Evolutionary conservation across 139 green algal genomes (phyloP).

Genomic region (Edaphochlamys debaryana): DNA sequence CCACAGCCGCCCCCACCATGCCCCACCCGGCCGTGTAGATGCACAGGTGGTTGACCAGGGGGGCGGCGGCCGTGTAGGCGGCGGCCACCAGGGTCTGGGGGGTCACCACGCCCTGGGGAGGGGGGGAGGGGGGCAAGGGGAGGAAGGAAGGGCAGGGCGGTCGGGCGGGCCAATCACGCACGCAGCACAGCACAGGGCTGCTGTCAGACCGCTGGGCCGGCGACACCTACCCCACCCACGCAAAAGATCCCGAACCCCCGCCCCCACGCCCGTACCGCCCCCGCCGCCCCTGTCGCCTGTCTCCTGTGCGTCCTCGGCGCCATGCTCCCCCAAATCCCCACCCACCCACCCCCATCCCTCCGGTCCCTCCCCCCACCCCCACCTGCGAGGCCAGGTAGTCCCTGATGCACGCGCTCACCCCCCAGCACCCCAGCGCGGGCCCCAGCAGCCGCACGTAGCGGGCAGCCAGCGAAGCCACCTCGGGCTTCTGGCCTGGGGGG

Average conservation of each 20-base stretch:
- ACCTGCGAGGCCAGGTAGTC: conserved; percentile 34
- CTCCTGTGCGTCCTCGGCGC: too few relatives aligned
- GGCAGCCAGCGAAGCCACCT: conserved; percentile 6
- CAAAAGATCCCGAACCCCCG: too few relatives aligned
- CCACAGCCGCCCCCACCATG: conserved; percentile 29
- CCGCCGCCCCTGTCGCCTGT: too few relatives aligned
- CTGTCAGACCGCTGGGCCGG: too few relatives aligned
- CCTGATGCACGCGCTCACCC: conserved; percentile 11
- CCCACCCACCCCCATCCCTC: too few relatives aligned
- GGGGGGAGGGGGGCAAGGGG: background rate
- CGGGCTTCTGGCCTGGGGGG: conserved; percentile 22
- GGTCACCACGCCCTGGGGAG: conserved; percentile 26
- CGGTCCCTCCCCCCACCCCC: background rate
- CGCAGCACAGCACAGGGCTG: too few relatives aligned
- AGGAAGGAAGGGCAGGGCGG: background rate
- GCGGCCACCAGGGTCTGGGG: conserved; percentile 19
- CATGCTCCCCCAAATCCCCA: background rate
- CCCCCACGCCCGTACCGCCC: too few relatives aligned
- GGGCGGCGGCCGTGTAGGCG: background rate
- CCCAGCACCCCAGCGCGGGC: conserved; percentile 18
- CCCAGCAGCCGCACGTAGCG: conserved; percentile 25
- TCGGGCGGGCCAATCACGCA: too few relatives aligned
- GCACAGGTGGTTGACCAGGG: conserved; percentile 40
- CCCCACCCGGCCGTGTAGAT: conserved; percentile 31
- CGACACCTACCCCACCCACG: too few relatives aligned